phyloP scores from a whole-genome alignment of 176 grass and related monocot species.

The Themeda triandra region DNA sequence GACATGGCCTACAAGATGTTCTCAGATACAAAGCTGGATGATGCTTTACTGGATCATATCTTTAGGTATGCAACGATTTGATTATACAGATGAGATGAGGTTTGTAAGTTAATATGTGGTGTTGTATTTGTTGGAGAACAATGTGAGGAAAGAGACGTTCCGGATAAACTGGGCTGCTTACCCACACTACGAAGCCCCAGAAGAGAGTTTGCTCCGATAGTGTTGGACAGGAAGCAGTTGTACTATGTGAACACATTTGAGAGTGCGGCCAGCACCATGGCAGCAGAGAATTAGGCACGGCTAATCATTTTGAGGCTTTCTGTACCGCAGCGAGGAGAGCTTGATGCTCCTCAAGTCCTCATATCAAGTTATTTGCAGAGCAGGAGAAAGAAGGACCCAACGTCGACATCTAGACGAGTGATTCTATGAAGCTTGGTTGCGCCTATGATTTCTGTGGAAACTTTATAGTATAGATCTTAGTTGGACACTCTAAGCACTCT shows the following conservation, averaged over 20 bases:
- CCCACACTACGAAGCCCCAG: conserved; percentile 80
- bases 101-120: not conserved
- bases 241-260: conserved; percentile 97
- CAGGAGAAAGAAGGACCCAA: conserved; percentile 10
- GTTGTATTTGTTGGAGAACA: conserved; percentile 17
- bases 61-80: conserved; percentile 52
- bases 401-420: conserved; percentile 10
- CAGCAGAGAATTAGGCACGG: conserved; percentile 79
- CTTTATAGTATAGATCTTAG: too few species aligned
- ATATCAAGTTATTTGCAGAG: not conserved
- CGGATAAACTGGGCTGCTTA: conserved; percentile 89
- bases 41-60: conserved; percentile 64
- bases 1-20: conserved; percentile 89
- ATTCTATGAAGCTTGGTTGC: not conserved
- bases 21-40: conserved; percentile 53
- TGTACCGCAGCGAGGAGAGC: not conserved
- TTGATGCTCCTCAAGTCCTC: not conserved
- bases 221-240: conserved; percentile 77
- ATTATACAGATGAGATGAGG: not conserved
- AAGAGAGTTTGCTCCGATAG: conserved; percentile 72
- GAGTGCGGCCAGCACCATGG: conserved; percentile 77
- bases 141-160: conserved; percentile 60
- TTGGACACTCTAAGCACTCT: too few species aligned
- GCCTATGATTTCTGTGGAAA: not conserved
- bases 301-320: conserved; percentile 74